Evolutionary conservation across 371 early-diverging fungal genomes (phyloP).

Genomic region (Syncephalastrum monosporum): DNA sequence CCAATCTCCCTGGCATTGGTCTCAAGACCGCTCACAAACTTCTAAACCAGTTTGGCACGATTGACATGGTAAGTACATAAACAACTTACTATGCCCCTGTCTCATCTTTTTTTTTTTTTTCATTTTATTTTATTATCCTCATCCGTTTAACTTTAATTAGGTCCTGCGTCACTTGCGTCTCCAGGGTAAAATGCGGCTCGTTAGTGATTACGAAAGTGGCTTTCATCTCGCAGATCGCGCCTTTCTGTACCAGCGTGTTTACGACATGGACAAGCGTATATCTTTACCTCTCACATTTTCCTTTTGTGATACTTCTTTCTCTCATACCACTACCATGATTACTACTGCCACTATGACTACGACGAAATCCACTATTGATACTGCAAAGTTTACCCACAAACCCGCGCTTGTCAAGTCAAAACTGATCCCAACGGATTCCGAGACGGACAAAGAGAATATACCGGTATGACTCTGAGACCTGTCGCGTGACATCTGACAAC

Average conservation of each 20-base stretch:
- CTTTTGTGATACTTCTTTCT: too few species aligned
- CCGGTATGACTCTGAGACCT: slow-evolving; percentile 7
- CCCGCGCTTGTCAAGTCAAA: too few species aligned
- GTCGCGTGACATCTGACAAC: not conserved
- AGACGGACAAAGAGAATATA: slow-evolving; percentile 19
- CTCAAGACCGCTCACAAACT: slow-evolving; percentile 79
- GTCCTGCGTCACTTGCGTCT: slow-evolving; percentile 19
- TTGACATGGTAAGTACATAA: slow-evolving; percentile 35
- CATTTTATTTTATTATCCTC: not conserved
- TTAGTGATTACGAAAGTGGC: slow-evolving; percentile 55
- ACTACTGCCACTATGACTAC: too few species aligned
- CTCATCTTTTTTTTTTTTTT: not conserved
- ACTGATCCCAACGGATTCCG: too few species aligned
- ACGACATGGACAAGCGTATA: slow-evolving; percentile 47
- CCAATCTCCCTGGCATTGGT: slow-evolving; percentile 85
- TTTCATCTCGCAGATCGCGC: slow-evolving; percentile 78
- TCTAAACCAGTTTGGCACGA: slow-evolving; percentile 48
- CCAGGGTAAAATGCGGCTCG: slow-evolving; percentile 40
- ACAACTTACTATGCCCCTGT: not conserved
- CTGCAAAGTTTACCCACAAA: too few species aligned
- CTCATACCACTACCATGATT: too few species aligned
- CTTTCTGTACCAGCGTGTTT: slow-evolving; percentile 84
- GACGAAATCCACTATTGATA: too few species aligned
- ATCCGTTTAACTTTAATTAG: slow-evolving; percentile 14
- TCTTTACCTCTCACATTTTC: too few species aligned